phyloP scores from a whole-genome alignment of 768 basidiomycete genomes.

The Suillus alpinus region DNA sequence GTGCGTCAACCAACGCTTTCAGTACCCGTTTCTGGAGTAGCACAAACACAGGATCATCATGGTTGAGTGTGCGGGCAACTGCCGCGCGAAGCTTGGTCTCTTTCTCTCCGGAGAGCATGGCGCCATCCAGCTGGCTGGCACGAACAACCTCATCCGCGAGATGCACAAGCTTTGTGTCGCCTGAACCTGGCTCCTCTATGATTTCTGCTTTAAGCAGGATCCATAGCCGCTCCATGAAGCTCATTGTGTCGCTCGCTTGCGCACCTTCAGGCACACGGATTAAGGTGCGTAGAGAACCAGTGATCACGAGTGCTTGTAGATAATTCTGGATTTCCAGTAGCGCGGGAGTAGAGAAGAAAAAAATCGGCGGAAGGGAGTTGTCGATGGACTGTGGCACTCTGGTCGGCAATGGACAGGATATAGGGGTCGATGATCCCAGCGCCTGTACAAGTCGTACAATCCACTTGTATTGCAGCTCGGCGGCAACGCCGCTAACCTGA shows the following conservation, averaged over 20 bases:
- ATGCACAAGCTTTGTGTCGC: slow-evolving; percentile 57
- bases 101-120: slow-evolving; percentile 35
- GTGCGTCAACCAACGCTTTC: slow-evolving; percentile 31
- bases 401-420: slow-evolving; percentile 30
- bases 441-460: slow-evolving; percentile 46
- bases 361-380: slow-evolving; percentile 61
- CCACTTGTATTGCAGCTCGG: slow-evolving; percentile 36
- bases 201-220: slow-evolving; percentile 59
- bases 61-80: slow-evolving; percentile 60
- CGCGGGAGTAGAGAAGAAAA: slow-evolving; percentile 56
- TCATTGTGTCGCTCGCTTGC: slow-evolving; percentile 13
- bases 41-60: slow-evolving; percentile 63
- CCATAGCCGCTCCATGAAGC: slow-evolving; percentile 65
- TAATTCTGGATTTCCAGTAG: slow-evolving; percentile 64
- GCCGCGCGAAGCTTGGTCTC: slow-evolving; percentile 54
- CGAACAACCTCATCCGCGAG: slow-evolving; percentile 73
- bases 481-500: slow-evolving; percentile 11
- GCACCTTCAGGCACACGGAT: slow-evolving; percentile 29
- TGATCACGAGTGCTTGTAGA: slow-evolving; percentile 66
- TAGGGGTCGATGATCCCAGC: slow-evolving; percentile 43
- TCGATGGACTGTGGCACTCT: not conserved
- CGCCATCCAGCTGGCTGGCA: slow-evolving; percentile 35
- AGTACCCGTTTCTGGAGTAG: slow-evolving; percentile 61
- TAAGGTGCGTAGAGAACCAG: slow-evolving; percentile 58
- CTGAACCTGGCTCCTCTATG: slow-evolving; percentile 28